Evolutionary conservation across 2,329 filamentous ascomycete genomes (phyloP).

Genomic region (Claviceps sp.): DNA sequence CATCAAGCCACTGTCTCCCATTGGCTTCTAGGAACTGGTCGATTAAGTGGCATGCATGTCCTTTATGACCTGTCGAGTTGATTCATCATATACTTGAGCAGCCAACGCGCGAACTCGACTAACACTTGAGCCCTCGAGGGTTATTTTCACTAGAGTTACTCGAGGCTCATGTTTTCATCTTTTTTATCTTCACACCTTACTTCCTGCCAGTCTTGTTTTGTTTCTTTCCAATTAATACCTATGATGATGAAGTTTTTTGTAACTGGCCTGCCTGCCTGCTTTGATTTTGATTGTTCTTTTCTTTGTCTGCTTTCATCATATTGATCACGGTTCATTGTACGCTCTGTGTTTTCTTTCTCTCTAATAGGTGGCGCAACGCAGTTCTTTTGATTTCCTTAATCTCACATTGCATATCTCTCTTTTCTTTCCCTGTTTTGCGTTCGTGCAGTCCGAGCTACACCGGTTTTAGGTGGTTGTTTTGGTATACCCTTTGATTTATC

Average conservation of each 20-base stretch:
- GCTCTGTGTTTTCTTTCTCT: not conserved
- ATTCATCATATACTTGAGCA: not conserved
- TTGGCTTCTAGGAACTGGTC: conserved; percentile 34
- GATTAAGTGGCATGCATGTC: not conserved
- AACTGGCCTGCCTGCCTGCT: not conserved
- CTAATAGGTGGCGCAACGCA: not conserved
- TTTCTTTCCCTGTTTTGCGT: not conserved
- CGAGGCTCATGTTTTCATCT: not conserved
- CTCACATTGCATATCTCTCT: not conserved
- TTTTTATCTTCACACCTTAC: not conserved
- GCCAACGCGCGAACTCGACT: conserved; percentile 5
- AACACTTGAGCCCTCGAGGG: not conserved
- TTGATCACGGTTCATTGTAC: not conserved
- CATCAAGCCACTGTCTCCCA: conserved; percentile 51
- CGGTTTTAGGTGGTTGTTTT: conserved; percentile 8
- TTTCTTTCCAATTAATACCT: not conserved
- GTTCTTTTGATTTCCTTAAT: not conserved
- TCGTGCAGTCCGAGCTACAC: not conserved
- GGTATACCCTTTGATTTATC: conserved; percentile 14
- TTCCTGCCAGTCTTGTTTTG: conserved; percentile 1
- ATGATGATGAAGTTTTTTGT: conserved; percentile 1
- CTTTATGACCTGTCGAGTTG: conserved; percentile 3
- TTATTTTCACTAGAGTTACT: not conserved
- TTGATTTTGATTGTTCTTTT: not conserved
- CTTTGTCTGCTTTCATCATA: not conserved